Conservation (phyloP, 2,329 filamentous ascomycete species). For the Thelonectria olida region DNA sequence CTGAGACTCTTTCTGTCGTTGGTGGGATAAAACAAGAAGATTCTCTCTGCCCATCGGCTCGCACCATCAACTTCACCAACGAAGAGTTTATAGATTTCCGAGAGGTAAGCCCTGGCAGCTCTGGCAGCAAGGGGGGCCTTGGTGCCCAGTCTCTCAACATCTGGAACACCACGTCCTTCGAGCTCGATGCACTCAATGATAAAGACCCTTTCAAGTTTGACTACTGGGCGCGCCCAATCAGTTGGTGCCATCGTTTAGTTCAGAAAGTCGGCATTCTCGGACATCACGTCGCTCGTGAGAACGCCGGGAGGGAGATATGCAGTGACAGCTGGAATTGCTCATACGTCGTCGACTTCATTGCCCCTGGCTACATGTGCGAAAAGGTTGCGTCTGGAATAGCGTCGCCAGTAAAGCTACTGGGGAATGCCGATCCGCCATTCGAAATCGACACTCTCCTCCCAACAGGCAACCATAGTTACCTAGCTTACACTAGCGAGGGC, state of each 20-base stretch:
- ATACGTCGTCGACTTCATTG: constrained; percentile 28
- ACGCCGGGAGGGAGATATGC: constrained; percentile 24
- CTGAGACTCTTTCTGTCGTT: constrained; percentile 33
- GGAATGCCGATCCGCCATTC: constrained; percentile 28
- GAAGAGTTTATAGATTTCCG: constrained; percentile 25
- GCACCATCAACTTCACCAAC: constrained; percentile 37
- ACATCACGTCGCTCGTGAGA: constrained; percentile 19
- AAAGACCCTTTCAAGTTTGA: constrained; percentile 16
- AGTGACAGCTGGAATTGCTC: constrained; percentile 37
- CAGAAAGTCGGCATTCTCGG: constrained; percentile 18
- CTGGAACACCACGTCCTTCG: neutral
- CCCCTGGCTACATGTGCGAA: constrained; percentile 33
- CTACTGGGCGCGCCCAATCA: constrained; percentile 26
- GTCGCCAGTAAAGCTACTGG: constrained; percentile 20
- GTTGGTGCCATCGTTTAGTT: constrained; percentile 18
- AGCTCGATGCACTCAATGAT: neutral
- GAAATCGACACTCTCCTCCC: constrained; percentile 22
- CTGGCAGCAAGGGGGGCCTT: neutral
- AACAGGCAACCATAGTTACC: constrained; percentile 26
- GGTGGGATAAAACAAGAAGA: constrained; percentile 19
- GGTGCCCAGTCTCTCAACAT: neutral
- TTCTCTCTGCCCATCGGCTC: constrained; percentile 25
- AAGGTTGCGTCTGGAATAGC: constrained; percentile 21
- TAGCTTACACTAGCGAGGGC: constrained; percentile 24
- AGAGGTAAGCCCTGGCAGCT: neutral